These are phyloP conservation scores for Lablab purpureus DNA, from an alignment of 306 rosid genomes.

Conservation along the genomic window DNA sequence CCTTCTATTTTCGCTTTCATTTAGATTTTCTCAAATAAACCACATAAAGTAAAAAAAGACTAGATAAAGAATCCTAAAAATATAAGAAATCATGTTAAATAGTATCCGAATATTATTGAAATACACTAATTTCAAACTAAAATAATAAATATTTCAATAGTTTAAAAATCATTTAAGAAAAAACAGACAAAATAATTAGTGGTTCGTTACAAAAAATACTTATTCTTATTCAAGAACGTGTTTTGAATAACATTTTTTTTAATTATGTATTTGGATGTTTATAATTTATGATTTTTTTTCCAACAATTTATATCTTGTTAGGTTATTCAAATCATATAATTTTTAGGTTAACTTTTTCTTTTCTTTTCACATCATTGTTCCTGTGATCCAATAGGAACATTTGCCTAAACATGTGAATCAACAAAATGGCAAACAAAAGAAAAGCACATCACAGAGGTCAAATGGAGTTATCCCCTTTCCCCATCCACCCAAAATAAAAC, in stretches of 20 bases:
- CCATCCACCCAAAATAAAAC: neutral
- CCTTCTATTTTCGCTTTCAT: neutral
- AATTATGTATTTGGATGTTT: too few relatives aligned
- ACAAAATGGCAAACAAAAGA: neutral
- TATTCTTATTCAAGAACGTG: too few relatives aligned
- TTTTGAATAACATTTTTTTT: neutral
- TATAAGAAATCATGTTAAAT: neutral
- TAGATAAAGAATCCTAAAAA: neutral
- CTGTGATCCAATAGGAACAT: neutral
- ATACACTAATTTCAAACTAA: neutral
- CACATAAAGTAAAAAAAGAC: neutral
- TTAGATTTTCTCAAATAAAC: neutral
- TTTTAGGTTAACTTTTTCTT: neutral
- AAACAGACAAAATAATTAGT: neutral
- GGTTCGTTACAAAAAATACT: neutral
- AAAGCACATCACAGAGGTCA: neutral
- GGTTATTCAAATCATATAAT: too few relatives aligned
- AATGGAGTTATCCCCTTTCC: neutral
- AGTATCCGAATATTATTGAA: neutral
- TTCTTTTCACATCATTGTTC: neutral
- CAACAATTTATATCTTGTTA: too few relatives aligned
- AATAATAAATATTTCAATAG: neutral
- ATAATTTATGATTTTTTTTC: too few relatives aligned
- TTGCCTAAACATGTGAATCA: neutral
- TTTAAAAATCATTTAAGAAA: neutral